These are phyloP conservation scores for Acer saccharum DNA, from an alignment of 345 rosid species.

Conservation along the genomic window DNA sequence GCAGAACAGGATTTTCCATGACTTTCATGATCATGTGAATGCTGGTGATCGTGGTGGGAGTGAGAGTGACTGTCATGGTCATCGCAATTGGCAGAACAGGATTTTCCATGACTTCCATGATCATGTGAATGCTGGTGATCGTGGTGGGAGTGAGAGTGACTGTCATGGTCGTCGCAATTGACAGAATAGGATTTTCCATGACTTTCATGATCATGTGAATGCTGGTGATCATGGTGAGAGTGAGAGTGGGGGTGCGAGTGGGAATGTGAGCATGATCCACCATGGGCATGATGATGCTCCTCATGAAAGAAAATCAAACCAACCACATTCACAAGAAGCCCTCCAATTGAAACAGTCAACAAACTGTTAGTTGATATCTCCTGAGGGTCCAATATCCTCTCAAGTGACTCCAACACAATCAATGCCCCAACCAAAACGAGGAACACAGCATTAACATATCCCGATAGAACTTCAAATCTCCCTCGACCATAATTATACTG, in stretches of 20 bases:
- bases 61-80: slow-evolving; percentile 40
- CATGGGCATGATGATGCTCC: slow-evolving; percentile 99
- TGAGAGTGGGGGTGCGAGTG: slow-evolving; percentile 50
- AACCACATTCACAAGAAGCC: slow-evolving; percentile 79
- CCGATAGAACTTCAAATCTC: slow-evolving; percentile 91
- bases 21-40: slow-evolving; percentile 27
- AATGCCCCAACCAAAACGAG: slow-evolving; percentile 87
- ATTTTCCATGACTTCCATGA: slow-evolving; percentile 31
- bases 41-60: slow-evolving; percentile 12
- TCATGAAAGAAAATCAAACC: slow-evolving; percentile 96
- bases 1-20: slow-evolving; percentile 37
- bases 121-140: slow-evolving; percentile 28
- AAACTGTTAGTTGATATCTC: slow-evolving; percentile 90
- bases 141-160: slow-evolving; percentile 29
- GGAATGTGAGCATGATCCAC: slow-evolving; percentile 81
- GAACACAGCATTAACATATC: slow-evolving; percentile 92
- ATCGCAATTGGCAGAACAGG: slow-evolving; percentile 32
- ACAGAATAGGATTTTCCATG: slow-evolving; percentile 36
- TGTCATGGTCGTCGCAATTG: slow-evolving; percentile 30
- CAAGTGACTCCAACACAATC: slow-evolving; percentile 90
- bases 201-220: slow-evolving; percentile 38
- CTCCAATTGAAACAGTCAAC: slow-evolving; percentile 85
- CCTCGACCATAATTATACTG: slow-evolving; percentile 97
- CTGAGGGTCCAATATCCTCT: slow-evolving; percentile 95
- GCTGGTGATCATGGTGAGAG: slow-evolving; percentile 28